Evolutionary conservation across 768 basidiomycete species (phyloP), one percentile per base, ranked within the genome.

Genomic region (Psilocybe subaeruginosa): DNA sequence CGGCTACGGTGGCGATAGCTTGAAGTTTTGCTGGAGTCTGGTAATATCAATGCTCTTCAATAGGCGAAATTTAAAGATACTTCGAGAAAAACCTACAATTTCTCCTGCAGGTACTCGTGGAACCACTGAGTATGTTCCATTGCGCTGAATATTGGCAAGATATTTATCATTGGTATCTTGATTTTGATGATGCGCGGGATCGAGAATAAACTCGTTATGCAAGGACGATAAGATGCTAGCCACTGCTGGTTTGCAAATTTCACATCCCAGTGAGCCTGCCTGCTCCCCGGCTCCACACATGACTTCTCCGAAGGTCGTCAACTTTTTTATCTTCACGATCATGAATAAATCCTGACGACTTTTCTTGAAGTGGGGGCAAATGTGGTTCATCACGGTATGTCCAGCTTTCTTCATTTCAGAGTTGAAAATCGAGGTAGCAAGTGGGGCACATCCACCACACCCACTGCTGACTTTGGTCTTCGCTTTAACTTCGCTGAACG

Each of bases 111-210:
- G 76, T 16, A 91, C 81, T 39, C 90, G 82, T 30, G 91, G 91
- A 19, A 92, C 79, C 58, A 92, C 88, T 6, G 84, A 86, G 71
- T 87, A 91, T 1, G 89, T 87, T 9, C 87, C 87, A 59, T 87
- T 83, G 23, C 89, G 79, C 66, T 91, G 89, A 33, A 91, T 89
- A 65, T 91, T 91, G 7, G 86, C 89, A 56, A 91, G 71, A 71
- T 81, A 90, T 56, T 78, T 80, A 66, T 91, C 89, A 64, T 91
- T 90, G 2, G 89, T 90, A 61, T 90, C 89, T 69, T 91, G 89
- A 54, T 88, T 85, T 61, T 85, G 79, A 62, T 87, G 87, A 65
- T 90, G 89, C 11, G 73, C 77, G 0, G 85, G 83, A 14, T 81
- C 74, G 80, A 91, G 80, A 56, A 92, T 74, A 64, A 84, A 82